A percentile compares a stretch with the other conserved stretches of the same genome.
These are phyloP conservation scores for Lathyrus aphaca DNA, from an alignment of 306 rosid genomes.

Conservation along the genomic window DNA sequence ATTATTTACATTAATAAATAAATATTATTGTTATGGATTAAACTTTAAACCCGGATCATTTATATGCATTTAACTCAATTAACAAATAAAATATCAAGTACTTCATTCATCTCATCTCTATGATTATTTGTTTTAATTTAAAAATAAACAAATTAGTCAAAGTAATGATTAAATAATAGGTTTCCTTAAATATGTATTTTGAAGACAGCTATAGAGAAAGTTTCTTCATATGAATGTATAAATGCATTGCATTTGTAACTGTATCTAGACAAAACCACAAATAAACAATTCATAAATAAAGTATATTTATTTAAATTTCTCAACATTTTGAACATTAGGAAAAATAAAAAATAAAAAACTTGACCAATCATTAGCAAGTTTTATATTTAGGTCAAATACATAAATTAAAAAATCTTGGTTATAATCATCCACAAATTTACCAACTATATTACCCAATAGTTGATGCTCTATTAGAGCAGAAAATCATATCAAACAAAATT, in stretches of 20 bases:
- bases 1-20: too few relatives aligned
- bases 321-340: conserved; percentile 24
- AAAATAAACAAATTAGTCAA: not conserved
- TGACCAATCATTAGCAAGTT: conserved; percentile 21
- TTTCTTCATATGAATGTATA: not conserved
- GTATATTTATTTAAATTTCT: conserved; percentile 8
- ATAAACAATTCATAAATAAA: not conserved
- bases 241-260: conserved; percentile 34
- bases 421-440: not conserved
- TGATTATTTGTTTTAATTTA: too few relatives aligned
- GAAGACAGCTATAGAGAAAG: not conserved
- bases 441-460: too few relatives aligned
- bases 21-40: too few relatives aligned
- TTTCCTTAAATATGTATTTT: not conserved
- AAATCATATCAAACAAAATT: not conserved
- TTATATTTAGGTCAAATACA: conserved; percentile 26
- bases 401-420: not conserved
- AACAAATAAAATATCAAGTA: too few relatives aligned
- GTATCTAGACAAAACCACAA: conserved; percentile 10
- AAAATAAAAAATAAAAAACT: not conserved
- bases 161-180: not conserved
- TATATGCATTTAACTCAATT: too few relatives aligned
- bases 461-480: too few relatives aligned
- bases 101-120: too few relatives aligned
- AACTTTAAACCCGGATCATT: too few relatives aligned